A percentile compares a stretch with the other conserved stretches of the same genome.
These are phyloP conservation scores for Otatea glauca DNA, from an alignment of 176 grass and related monocot species.

Conservation along the genomic window DNA sequence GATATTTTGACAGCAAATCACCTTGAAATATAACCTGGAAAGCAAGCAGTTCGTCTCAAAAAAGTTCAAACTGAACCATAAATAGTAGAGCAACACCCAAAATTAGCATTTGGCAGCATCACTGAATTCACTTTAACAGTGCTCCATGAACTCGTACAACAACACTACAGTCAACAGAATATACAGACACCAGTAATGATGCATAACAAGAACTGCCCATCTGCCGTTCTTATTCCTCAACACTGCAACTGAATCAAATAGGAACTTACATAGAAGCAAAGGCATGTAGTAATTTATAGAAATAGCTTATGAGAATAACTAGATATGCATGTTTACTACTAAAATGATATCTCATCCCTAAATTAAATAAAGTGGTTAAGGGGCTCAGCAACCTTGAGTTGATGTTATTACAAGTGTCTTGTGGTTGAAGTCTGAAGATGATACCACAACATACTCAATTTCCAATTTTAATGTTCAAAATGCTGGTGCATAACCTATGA, in stretches of 20 bases:
- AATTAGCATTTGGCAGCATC: background rate
- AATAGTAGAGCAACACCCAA: background rate
- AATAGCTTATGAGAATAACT: slow-evolving; percentile 27
- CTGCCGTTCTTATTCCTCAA: background rate
- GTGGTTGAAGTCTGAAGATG: slow-evolving; percentile 4
- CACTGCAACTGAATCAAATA: background rate
- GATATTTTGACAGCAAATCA: background rate
- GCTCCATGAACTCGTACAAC: background rate
- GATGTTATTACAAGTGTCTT: background rate
- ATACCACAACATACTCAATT: slow-evolving; percentile 29
- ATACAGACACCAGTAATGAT: background rate
- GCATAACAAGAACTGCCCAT: background rate
- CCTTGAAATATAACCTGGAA: background rate
- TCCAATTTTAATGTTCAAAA: background rate
- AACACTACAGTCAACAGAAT: background rate
- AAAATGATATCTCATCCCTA: slow-evolving; percentile 1
- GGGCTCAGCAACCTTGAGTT: slow-evolving; percentile 14
- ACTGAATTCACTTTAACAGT: background rate
- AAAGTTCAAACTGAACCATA: background rate
- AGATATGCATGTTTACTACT: background rate
- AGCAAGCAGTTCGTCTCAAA: too few relatives aligned
- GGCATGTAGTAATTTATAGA: background rate
- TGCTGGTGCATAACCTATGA: slow-evolving; percentile 10
- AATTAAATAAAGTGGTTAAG: background rate
- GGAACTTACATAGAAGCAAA: background rate